These are phyloP conservation scores for Kodamaea sp. DNA, from an alignment of 1,139 yeast species.

Conservation along the genomic window DNA sequence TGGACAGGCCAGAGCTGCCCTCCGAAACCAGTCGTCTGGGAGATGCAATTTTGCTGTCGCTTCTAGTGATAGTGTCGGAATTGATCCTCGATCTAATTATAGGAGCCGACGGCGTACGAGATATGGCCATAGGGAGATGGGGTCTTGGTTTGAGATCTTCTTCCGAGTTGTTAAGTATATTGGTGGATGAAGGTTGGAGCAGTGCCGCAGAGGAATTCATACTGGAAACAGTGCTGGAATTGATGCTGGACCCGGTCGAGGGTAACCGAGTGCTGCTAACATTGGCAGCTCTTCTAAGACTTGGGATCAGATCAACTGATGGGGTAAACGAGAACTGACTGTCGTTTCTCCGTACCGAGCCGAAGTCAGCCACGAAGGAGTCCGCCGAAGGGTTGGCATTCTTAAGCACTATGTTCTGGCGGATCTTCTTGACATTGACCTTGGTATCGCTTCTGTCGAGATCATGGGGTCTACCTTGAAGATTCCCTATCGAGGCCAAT, in stretches of 20 bases:
- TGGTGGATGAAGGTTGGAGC: conserved; percentile 1
- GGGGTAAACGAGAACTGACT: conserved; percentile 1
- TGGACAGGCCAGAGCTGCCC: conserved; percentile 6
- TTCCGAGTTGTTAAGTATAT: conserved; percentile 3
- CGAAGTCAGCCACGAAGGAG: conserved; percentile 31
- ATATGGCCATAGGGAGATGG: conserved; percentile 5
- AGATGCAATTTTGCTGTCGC: not conserved
- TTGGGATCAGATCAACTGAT: not conserved
- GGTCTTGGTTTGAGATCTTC: conserved; percentile 1
- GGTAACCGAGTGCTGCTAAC: not conserved
- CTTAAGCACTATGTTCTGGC: conserved; percentile 26
- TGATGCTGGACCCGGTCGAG: not conserved
- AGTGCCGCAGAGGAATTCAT: not conserved
- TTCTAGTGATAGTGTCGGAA: not conserved
- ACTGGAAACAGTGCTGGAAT: not conserved
- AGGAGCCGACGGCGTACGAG: conserved; percentile 21
- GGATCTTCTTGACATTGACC: conserved; percentile 24
- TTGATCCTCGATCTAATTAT: conserved; percentile 3
- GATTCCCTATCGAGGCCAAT: conserved; percentile 8
- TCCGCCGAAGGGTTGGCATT: conserved; percentile 29
- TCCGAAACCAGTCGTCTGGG: conserved; percentile 10
- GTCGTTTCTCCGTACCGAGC: conserved; percentile 10
- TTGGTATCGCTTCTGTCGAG: conserved; percentile 3
- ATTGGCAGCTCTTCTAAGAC: conserved; percentile 5
- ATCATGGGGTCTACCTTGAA: not conserved